Base-by-base conservation (phyloP, 176 grass and related monocot species). In the Coix lacrymajobi region DNA sequence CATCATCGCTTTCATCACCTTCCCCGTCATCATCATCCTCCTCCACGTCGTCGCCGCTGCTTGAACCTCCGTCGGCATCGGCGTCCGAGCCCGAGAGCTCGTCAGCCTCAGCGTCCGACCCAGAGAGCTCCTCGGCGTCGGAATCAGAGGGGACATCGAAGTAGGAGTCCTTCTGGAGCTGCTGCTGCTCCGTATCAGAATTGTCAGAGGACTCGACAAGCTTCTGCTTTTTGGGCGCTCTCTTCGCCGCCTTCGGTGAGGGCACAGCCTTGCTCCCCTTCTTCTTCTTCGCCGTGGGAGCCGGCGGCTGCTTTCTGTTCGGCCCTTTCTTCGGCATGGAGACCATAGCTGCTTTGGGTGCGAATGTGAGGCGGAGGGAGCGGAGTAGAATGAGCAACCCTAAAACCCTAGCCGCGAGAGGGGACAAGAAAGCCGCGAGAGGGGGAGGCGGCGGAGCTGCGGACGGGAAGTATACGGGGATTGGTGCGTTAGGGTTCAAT, bases 181-280 rank as follows among this genome's bases (percentile, higher is more conserved):
- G 71, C 82, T 79, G 79, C 84, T 69, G 20, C 82, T 94, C 89
- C 28, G 12, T 34, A 60, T 92, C 92, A 19, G 92, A 94, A 64
- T 92, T 89, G 4, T 83, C 79, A 36, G 75, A 79, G 29, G 86
- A 82, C 78, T 86, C 86, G n/a, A 89, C 81, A 22, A 92, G 76
- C 82, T 75, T 71, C 71, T 89, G 84, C 81, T 92, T 94, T 71
- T 90, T 88, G 1, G 84, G 22, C 24, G 62, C 70, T 30, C 74
- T 81, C 62, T 81, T 78, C 22, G 45, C 73, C 25, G 46, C n/a
- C 81, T 56, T 87, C 22, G 76, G 45, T 13, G 71, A 70, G 4
- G 69, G 66, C 60, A 65, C 63, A 20, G 1, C 41, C 46, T 69
- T 81, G 44, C 44, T 28, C 31, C 64, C 30, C 64, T 81, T 81